Percentiles rank a stretch among this genome's conserved stretches.
Conservation (phyloP, 73 alveolate species). For the Chromera velia region DNA sequence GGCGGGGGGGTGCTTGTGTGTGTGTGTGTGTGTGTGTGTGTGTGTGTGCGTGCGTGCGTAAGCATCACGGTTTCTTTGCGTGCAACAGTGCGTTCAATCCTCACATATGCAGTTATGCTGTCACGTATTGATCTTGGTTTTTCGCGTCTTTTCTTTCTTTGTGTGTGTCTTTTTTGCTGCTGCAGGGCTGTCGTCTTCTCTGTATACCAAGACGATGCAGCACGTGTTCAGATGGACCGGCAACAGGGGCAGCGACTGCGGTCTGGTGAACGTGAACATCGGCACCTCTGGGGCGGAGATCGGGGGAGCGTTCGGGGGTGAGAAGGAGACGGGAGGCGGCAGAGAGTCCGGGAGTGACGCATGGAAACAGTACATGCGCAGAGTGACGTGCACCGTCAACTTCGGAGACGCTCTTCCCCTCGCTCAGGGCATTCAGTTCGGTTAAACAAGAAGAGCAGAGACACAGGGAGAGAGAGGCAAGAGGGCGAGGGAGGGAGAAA, state of each 20-base stretch:
- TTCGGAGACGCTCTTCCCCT: constrained; percentile 60
- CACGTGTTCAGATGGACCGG: constrained; percentile 73
- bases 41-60: too few relatives aligned
- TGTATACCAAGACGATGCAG: constrained; percentile 66
- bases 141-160: too few relatives aligned
- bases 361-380: constrained; percentile 87
- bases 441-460: too few relatives aligned
- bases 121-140: too few relatives aligned
- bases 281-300: constrained; percentile 88
- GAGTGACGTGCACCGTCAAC: constrained; percentile 78
- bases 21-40: too few relatives aligned
- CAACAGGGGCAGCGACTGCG: constrained; percentile 76
- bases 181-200: constrained; percentile 61
- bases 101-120: too few relatives aligned
- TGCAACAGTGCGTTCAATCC: too few relatives aligned
- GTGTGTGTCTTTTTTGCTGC: too few relatives aligned
- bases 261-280: constrained; percentile 77
- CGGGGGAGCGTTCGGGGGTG: constrained; percentile 93
- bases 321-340: constrained; percentile 91
- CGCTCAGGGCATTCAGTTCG: constrained; percentile 81
- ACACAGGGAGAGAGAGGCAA: too few relatives aligned
- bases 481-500: too few relatives aligned
- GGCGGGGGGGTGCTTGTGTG: too few relatives aligned
- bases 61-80: too few relatives aligned
- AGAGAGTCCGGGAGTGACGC: constrained; percentile 85